These are phyloP conservation scores for Trichophaea hybrida DNA, from an alignment of 2,329 filamentous ascomycete species.

Conservation along the genomic window DNA sequence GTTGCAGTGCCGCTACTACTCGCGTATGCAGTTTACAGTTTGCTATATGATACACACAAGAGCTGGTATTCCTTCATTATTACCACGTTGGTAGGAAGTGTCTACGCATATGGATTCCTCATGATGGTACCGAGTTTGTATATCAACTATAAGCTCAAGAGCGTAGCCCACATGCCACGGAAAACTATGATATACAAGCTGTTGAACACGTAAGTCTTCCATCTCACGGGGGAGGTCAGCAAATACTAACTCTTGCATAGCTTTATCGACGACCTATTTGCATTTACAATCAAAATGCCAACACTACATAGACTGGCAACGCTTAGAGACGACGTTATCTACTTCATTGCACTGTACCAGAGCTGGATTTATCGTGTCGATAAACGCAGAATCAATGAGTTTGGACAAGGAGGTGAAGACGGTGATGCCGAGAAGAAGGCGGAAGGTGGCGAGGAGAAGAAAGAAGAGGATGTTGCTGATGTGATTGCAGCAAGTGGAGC, in stretches of 20 bases:
- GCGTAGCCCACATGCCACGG: conserved; percentile 89
- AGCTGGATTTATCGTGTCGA: conserved; percentile 84
- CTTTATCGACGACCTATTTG: conserved; percentile 96
- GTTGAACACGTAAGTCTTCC: conserved; percentile 15
- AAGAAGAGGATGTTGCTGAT: conserved; percentile 27
- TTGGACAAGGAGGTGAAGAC: conserved; percentile 94
- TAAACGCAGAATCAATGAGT: conserved; percentile 87
- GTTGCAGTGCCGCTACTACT: conserved; percentile 75
- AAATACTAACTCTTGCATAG: conserved; percentile 43
- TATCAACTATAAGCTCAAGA: conserved; percentile 97
- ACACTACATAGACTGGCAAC: conserved; percentile 83
- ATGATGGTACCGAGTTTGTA: conserved; percentile 98
- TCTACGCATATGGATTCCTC: conserved; percentile 95
- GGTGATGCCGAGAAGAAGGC: conserved; percentile 45
- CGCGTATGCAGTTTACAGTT: conserved; percentile 80
- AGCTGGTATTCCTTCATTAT: conserved; percentile 97
- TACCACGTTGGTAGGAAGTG: conserved; percentile 67
- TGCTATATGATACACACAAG: conserved; percentile 89
- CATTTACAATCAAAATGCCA: conserved; percentile 99
- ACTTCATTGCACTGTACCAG: conserved; percentile 96
- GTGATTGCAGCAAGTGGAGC: not conserved
- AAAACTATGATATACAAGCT: conserved; percentile 55
- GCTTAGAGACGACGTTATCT: conserved; percentile 88
- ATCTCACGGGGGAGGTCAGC: not conserved
- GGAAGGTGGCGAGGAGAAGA: conserved; percentile 28